Conservation (phyloP, 768 basidiomycete species). For the Mycena galericulata region DNA sequence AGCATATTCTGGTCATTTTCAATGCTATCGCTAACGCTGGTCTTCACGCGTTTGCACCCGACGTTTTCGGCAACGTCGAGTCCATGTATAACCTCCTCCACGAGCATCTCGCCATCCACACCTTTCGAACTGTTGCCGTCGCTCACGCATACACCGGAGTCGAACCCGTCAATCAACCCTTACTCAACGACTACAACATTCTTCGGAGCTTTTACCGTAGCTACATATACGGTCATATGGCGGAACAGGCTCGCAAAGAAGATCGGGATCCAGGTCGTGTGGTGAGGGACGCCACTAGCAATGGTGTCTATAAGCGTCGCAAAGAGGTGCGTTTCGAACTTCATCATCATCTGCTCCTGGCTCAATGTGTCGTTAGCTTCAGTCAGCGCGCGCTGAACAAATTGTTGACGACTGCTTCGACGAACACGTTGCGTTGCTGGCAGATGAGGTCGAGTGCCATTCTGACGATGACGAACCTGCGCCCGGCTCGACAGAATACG, state of each 20-base stretch:
- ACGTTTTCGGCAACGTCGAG: constrained; percentile 1
- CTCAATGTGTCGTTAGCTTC: background rate
- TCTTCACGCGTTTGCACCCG: background rate
- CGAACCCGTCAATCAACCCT: background rate
- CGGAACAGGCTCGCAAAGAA: background rate
- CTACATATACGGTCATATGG: background rate
- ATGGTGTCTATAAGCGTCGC: background rate
- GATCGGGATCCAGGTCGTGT: background rate
- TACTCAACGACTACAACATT: background rate
- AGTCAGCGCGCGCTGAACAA: background rate
- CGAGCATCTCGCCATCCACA: background rate
- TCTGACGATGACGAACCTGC: constrained; percentile 14
- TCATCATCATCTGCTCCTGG: background rate
- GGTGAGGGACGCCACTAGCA: background rate
- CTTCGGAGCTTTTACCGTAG: background rate
- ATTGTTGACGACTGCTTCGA: constrained; percentile 1
- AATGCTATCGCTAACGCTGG: constrained; percentile 3
- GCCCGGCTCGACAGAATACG: background rate
- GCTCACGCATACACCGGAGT: background rate
- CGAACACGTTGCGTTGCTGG: background rate
- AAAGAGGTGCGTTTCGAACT: background rate
- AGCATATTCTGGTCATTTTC: background rate
- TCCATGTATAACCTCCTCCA: constrained; percentile 9
- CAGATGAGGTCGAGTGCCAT: constrained; percentile 8
- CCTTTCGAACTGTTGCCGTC: background rate